A percentile compares a stretch with the other conserved stretches of the same genome.
phyloP scores from a whole-genome alignment of 441 rosid genomes.

The Corymbia calophylla region DNA sequence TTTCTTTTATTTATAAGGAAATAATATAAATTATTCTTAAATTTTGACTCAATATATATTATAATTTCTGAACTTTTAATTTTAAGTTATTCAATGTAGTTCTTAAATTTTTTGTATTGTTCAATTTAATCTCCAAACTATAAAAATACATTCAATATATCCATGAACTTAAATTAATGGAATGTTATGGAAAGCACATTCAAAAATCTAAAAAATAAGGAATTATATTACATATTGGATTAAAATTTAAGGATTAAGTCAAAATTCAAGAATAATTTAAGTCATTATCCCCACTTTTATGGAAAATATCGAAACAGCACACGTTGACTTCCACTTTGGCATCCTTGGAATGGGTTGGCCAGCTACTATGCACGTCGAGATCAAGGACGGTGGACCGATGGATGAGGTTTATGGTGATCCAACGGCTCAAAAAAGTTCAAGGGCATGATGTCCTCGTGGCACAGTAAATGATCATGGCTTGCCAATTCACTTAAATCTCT shows the following conservation, averaged over 20 bases:
- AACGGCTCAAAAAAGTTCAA: background rate
- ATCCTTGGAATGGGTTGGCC: background rate
- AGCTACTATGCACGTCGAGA: background rate
- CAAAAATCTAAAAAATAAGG: fast-evolving
- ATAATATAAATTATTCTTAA: too few species aligned
- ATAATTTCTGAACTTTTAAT: fast-evolving
- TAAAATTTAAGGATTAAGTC: fast-evolving
- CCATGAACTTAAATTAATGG: fast-evolving
- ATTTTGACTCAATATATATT: too few species aligned
- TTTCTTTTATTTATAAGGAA: background rate
- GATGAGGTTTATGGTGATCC: background rate
- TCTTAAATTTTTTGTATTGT: too few species aligned
- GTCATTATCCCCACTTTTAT: background rate
- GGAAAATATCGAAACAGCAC: background rate
- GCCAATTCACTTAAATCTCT: background rate
- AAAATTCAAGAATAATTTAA: fast-evolving
- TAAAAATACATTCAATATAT: too few species aligned
- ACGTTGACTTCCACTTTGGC: background rate
- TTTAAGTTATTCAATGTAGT: too few species aligned
- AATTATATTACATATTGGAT: too few species aligned
- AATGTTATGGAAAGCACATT: too few species aligned
- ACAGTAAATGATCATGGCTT: background rate
- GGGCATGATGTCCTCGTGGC: background rate
- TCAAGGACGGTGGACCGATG: background rate
- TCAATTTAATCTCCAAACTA: too few species aligned